A percentile compares a stretch with the other conserved stretches of the same genome.
These are phyloP conservation scores for Mrakia frigida DNA, from an alignment of 768 basidiomycete genomes.

Conservation along the genomic window DNA sequence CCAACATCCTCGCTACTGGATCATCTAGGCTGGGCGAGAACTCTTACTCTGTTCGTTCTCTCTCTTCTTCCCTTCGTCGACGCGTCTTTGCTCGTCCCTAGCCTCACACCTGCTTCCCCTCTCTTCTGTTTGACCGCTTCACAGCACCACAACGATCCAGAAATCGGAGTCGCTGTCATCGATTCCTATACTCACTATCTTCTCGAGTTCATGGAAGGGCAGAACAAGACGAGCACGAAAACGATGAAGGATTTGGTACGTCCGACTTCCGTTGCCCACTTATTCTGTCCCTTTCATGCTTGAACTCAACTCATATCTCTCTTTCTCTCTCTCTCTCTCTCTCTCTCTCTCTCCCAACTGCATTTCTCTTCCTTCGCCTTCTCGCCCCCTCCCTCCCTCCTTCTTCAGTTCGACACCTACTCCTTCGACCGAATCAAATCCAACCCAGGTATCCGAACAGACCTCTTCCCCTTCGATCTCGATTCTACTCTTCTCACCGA, in stretches of 20 bases:
- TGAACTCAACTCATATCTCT: slow-evolving; percentile 14
- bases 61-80: neutral
- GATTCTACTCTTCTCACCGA: slow-evolving; percentile 64
- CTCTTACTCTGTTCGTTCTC: slow-evolving; percentile 70
- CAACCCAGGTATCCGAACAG: slow-evolving; percentile 79
- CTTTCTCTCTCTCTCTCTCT: neutral
- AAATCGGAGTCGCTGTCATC: slow-evolving; percentile 92
- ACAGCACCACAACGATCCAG: slow-evolving; percentile 86
- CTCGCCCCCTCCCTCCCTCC: neutral
- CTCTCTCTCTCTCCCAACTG: neutral
- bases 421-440: slow-evolving; percentile 70
- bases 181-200: slow-evolving; percentile 91
- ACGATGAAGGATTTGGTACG: slow-evolving; percentile 77
- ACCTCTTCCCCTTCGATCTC: slow-evolving; percentile 62
- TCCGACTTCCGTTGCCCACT: slow-evolving; percentile 28
- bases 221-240: slow-evolving; percentile 79
- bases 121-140: neutral
- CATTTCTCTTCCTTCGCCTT: neutral
- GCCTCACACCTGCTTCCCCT: neutral
- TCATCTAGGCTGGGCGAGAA: slow-evolving; percentile 78
- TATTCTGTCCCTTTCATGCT: neutral
- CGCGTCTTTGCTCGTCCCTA: neutral
- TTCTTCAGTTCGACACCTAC: slow-evolving; percentile 70
- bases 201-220: slow-evolving; percentile 81
- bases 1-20: slow-evolving; percentile 85